Evolutionary conservation across 352 stramenopile genomes (phyloP).

Genomic region (Poterioochromonas sp.): DNA sequence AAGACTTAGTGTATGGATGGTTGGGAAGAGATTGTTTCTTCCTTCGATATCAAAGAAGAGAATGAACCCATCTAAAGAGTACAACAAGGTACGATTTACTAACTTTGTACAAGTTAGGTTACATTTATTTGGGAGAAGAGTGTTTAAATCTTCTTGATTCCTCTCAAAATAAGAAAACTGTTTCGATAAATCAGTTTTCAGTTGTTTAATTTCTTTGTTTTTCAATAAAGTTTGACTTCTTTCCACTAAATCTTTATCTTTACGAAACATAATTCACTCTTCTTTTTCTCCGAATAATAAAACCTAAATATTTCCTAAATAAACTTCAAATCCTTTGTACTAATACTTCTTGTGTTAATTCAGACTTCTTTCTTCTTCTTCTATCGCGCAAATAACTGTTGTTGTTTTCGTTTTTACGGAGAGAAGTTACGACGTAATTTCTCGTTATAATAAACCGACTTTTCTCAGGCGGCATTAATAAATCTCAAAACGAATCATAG

Average conservation of each 20-base stretch:
- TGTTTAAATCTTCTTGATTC: not conserved
- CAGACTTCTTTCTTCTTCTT: too few relatives aligned
- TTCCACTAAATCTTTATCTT: not conserved
- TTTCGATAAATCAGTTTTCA: not conserved
- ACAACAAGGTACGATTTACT: not conserved
- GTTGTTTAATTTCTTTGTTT: constrained; percentile 12
- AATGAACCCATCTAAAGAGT: not conserved
- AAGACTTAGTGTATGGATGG: not conserved
- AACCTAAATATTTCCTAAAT: too few relatives aligned
- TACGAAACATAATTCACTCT: constrained; percentile 1
- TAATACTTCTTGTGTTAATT: too few relatives aligned
- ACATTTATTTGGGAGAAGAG: not conserved
- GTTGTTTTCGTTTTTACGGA: too few relatives aligned
- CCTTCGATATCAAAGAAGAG: constrained; percentile 11
- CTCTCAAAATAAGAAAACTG: not conserved
- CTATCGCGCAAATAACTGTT: too few relatives aligned
- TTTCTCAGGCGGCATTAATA: too few relatives aligned
- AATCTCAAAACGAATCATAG: too few relatives aligned
- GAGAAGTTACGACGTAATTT: too few relatives aligned
- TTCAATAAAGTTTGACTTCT: not conserved
- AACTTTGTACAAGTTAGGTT: not conserved
- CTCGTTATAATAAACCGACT: too few relatives aligned
- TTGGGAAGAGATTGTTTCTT: not conserved
- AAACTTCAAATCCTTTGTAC: too few relatives aligned
- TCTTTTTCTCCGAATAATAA: too few relatives aligned